Evolutionary conservation across 805 yeast species (phyloP), one percentile per base, ranked within the genome.

Genomic region (Starmerella lactis-condensi): DNA sequence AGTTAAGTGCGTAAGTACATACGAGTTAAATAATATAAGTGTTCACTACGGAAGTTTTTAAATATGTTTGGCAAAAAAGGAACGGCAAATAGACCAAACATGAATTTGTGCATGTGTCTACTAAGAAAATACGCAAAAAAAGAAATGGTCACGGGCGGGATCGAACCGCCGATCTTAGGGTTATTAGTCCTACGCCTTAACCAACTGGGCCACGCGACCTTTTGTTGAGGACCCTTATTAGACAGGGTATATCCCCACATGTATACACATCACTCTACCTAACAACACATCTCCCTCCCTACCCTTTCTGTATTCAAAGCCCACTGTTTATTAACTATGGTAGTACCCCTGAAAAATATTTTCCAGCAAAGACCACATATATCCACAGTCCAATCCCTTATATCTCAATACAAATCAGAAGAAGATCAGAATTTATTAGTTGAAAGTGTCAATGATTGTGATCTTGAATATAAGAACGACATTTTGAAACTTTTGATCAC

Each of bases 201-300:
- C 67, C 67, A 62, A 61, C 67, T 62, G 62, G 67, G 67, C 67
- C 67, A 62, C 62, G 66, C 64, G 67, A 62, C 60, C 60, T 3
- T 13, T 9, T 21, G 16, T 17, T 22, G 12, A 12, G 22, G 22
- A 8, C 19, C 17, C 12, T 8, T n/a, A 14, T 14, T 26, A 22
- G 7, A 15, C 27, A 16, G 7, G 9, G 24, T 26, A 26, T 11
- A n/a, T 21, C 10, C 23, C 10, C 11, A n/a, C 23, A 21, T 21
- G n/a, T n/a, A 21, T 21, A 10, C 11, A 21, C 23, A 11, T 9
- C 23, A 21, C n/a, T n/a, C n/a, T n/a, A n/a, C n/a, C n/a, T n/a
- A n/a, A n/a, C n/a, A n/a, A n/a, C n/a, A n/a, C n/a, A n/a, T n/a
- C n/a, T n/a, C n/a, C n/a, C n/a, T n/a, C n/a, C n/a, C n/a, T n/a